phyloP scores from a whole-genome alignment of 768 basidiomycete genomes.

The Mycena alexandri region DNA sequence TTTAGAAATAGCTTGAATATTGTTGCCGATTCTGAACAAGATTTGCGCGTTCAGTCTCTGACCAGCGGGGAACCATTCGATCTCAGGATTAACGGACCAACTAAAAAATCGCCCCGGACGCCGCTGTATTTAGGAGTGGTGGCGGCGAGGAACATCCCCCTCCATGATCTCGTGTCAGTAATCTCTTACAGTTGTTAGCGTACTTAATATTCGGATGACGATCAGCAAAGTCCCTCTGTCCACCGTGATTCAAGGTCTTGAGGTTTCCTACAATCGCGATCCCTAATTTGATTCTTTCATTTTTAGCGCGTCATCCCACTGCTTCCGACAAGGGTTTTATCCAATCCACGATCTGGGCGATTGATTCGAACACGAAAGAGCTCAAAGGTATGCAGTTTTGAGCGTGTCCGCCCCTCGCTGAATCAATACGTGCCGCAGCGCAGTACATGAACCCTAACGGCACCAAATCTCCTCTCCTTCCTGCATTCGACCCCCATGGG shows the following conservation, averaged over 20 bases:
- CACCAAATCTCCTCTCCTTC: conserved; percentile 5
- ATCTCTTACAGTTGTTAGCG: background rate
- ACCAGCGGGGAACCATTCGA: conserved; percentile 5
- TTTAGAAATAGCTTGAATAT: conserved; percentile 20
- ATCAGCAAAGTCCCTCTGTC: conserved; percentile 4
- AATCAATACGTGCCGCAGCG: background rate
- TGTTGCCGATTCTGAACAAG: background rate
- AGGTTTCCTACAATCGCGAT: background rate
- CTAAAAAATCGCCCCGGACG: background rate
- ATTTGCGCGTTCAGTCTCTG: conserved; percentile 14
- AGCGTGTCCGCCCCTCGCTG: background rate
- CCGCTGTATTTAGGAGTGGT: conserved; percentile 12
- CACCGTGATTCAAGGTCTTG: conserved; percentile 17
- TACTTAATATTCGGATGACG: background rate
- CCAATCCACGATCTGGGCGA: conserved; percentile 24
- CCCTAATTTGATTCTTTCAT: background rate
- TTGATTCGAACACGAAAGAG: conserved; percentile 23
- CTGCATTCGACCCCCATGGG: conserved; percentile 16
- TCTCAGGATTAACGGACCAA: conserved; percentile 2
- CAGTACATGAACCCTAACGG: conserved; percentile 22
- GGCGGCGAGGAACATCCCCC: background rate
- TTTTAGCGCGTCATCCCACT: background rate
- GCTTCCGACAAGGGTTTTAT: background rate
- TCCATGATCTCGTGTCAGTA: conserved; percentile 18
- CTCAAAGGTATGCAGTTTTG: conserved; percentile 14